These are phyloP conservation scores for Nakazawaea ambrosiae DNA, from an alignment of 805 yeast genomes.

Conservation along the genomic window DNA sequence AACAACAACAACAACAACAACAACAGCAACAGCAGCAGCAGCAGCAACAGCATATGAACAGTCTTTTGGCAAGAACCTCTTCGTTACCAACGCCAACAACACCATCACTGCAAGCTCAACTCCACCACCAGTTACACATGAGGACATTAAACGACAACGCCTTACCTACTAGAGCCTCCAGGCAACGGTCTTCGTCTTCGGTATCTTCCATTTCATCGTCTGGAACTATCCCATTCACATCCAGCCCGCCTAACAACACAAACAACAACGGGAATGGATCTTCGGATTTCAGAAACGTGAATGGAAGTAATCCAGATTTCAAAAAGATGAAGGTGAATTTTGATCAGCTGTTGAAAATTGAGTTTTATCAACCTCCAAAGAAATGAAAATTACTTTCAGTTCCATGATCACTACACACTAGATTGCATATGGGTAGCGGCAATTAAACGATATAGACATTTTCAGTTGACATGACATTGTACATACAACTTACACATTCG, in stretches of 20 bases:
- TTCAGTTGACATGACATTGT: too few relatives aligned
- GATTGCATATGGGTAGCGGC: too few relatives aligned
- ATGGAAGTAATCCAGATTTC: background rate
- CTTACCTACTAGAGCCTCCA: conserved; percentile 12
- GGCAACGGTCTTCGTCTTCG: conserved; percentile 10
- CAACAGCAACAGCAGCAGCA: conserved; percentile 4
- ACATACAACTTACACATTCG: too few relatives aligned
- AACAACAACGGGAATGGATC: background rate
- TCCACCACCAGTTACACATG: conserved; percentile 6
- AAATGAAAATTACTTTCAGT: conserved; percentile 1
- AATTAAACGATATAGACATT: too few relatives aligned
- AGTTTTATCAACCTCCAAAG: conserved; percentile 11
- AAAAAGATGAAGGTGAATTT: conserved; percentile 7
- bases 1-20: background rate
- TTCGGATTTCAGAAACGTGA: background rate
- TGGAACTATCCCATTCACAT: conserved; percentile 9
- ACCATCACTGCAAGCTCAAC: conserved; percentile 7
- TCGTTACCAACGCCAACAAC: conserved; percentile 14
- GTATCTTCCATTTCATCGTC: conserved; percentile 5
- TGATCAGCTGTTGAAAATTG: conserved; percentile 10
- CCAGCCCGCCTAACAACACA: conserved; percentile 2
- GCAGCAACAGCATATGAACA: conserved; percentile 9
- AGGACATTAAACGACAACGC: too few relatives aligned
- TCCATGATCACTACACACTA: too few relatives aligned
- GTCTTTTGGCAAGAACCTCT: conserved; percentile 15